Conservation (phyloP, 768 basidiomycete species). For the Cubamyces sp. region DNA sequence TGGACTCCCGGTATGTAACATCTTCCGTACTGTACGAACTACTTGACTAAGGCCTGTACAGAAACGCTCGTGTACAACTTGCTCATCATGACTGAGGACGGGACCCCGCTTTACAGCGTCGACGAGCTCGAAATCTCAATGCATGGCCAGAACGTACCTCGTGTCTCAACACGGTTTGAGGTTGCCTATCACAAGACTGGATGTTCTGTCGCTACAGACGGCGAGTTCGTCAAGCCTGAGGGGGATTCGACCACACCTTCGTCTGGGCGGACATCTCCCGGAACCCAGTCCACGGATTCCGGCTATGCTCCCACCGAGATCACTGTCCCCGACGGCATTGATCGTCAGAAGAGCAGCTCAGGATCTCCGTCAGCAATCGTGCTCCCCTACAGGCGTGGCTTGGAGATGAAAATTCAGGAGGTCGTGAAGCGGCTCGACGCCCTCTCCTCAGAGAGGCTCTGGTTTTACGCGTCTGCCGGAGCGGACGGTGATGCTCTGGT, state of each 20-base stretch:
- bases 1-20: slow-evolving; percentile 37
- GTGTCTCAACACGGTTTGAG: slow-evolving; percentile 28
- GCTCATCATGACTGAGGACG: slow-evolving; percentile 33
- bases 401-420: slow-evolving; percentile 28
- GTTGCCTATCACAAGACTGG: slow-evolving; percentile 24
- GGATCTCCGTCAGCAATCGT: background rate
- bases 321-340: no score
- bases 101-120: slow-evolving; percentile 31
- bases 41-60: slow-evolving; percentile 24
- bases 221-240: no score
- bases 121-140: slow-evolving; percentile 21
- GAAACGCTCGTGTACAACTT: slow-evolving; percentile 36
- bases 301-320: background rate
- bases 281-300: background rate
- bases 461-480: slow-evolving; percentile 37
- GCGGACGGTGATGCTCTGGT: slow-evolving; percentile 36
- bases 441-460: slow-evolving; percentile 26
- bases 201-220: background rate
- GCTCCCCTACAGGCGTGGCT: slow-evolving; percentile 22
- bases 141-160: slow-evolving; percentile 22
- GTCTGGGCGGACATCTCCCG: background rate
- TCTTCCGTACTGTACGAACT: background rate
- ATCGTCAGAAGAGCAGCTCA: no score
- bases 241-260: no score
- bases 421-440: slow-evolving; percentile 19